Base-by-base conservation (phyloP, 805 yeast species). In the Schizosaccharomyces cryophilus region DNA sequence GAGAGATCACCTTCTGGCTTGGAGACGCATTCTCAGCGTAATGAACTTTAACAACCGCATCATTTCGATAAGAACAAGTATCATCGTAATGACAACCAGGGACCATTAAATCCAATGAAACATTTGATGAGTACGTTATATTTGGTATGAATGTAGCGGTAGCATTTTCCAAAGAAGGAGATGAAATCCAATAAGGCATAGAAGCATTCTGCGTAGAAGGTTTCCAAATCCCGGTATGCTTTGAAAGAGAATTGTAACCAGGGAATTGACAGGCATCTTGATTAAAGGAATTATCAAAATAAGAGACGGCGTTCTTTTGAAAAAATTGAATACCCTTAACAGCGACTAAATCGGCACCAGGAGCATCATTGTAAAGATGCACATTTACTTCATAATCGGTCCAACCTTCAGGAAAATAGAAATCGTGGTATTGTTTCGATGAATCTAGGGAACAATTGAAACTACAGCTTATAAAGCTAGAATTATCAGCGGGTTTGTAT, bases 271-370 rank as follows among this genome's bases (percentile, higher is more conserved):
- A 51, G 4, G 19, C 26, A 17, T 51, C 17, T 5, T 51, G 35
- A 15, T 51, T 51, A 4, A 24, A 29, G 4, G 19, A 17, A 51
- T 51, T n/a, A 1, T 51, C 56, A 13, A 29, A 21, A 15, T 51
- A 51, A 51, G 35, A 7, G 4, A 24, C 24, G 7, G n/a, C 19
- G 26, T 51, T 15, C 17, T 21, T 29, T 29, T 51, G 35, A 24
- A 51, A 51, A 13, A 51, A 51, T 15, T 21, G 30, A 6, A 51
- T 24, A 11, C 56, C 31, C 7, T 13, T 11, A 38, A 61, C 93
- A 86, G 90, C 89, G 74, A 93, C 99, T 79, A 93, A 84, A 78
- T 98, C 94, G 73, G 98, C 93, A 75, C 98, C 98, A 75, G 98
- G 93, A 75, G 98, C 95, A 11, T 24, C 51, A 45, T 45, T 45